Percentiles rank a stretch among this genome's conserved stretches.
Evolutionary conservation across 2,329 filamentous ascomycete genomes (phyloP).

Genomic region (Fusarium penzigii): DNA sequence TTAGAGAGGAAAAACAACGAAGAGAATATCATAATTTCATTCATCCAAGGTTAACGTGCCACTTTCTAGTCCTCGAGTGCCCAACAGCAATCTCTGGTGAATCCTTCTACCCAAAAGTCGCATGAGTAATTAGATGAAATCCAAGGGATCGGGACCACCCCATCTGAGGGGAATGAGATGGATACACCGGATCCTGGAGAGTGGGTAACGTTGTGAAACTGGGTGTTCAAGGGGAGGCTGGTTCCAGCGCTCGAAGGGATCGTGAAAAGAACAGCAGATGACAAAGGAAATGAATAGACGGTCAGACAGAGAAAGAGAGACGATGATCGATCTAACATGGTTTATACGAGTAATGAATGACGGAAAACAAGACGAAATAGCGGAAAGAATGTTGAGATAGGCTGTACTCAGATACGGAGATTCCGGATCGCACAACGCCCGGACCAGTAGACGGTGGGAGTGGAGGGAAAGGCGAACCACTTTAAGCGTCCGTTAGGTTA

Average conservation of each 20-base stretch:
- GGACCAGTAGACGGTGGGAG: not conserved
- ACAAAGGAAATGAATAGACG: constrained; percentile 1
- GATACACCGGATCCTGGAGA: not conserved
- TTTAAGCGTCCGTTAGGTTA: too few species aligned
- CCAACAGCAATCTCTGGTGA: not conserved
- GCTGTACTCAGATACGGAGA: not conserved
- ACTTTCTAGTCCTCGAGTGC: not conserved
- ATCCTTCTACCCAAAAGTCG: not conserved
- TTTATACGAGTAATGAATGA: not conserved
- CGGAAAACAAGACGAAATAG: too few species aligned
- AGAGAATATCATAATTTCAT: constrained; percentile 9
- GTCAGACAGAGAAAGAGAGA: not conserved
- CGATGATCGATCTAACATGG: not conserved
- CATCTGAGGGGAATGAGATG: not conserved
- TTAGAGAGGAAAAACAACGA: constrained; percentile 2
- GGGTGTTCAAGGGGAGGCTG: constrained; percentile 8
- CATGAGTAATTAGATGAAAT: not conserved
- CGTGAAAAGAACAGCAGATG: constrained; percentile 9
- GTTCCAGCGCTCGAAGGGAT: constrained; percentile 1
- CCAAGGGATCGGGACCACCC: constrained; percentile 5
- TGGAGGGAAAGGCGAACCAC: not conserved
- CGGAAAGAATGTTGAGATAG: too few species aligned
- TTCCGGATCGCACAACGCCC: not conserved
- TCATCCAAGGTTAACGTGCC: not conserved
- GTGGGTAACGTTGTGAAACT: not conserved